These are phyloP conservation scores for Fusarium coffeatum DNA, from an alignment of 2,329 filamentous ascomycete genomes.

Conservation along the genomic window DNA sequence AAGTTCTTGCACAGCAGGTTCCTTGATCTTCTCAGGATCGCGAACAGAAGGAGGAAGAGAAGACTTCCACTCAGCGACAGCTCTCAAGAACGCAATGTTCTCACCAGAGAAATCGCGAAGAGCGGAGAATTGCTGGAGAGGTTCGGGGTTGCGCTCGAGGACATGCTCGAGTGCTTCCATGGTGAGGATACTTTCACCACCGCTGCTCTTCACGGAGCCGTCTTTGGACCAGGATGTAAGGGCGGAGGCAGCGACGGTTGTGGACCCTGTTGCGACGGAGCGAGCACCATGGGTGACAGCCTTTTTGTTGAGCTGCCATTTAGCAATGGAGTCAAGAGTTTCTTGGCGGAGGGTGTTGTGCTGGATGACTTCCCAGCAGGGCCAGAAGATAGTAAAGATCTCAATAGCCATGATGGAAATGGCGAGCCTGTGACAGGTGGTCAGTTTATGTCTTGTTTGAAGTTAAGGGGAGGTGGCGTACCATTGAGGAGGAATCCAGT, in stretches of 20 bases:
- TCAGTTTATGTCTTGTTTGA: not conserved
- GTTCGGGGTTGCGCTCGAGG: conserved; percentile 67
- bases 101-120: conserved; percentile 76
- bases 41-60: conserved; percentile 45
- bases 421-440: conserved; percentile 57
- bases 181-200: conserved; percentile 53
- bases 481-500: conserved; percentile 72
- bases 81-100: conserved; percentile 72
- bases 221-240: conserved; percentile 53
- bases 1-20: conserved; percentile 46
- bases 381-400: conserved; percentile 72
- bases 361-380: conserved; percentile 66
- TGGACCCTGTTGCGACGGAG: conserved; percentile 51
- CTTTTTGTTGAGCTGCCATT: conserved; percentile 59
- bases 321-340: conserved; percentile 61
- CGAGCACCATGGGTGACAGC: conserved; percentile 46
- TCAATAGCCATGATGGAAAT: conserved; percentile 72
- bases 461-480: conserved; percentile 48
- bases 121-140: conserved; percentile 73
- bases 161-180: conserved; percentile 62
- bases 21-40: conserved; percentile 39
- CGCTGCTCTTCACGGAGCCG: conserved; percentile 49
- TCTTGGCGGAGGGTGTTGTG: conserved; percentile 60
- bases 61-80: conserved; percentile 60
- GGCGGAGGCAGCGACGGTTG: conserved; percentile 50